A percentile compares a stretch with the other conserved stretches of the same genome.
Evolutionary conservation across 2,329 filamentous ascomycete species (phyloP).

Genomic region (Gaeumannomyces tritici): DNA sequence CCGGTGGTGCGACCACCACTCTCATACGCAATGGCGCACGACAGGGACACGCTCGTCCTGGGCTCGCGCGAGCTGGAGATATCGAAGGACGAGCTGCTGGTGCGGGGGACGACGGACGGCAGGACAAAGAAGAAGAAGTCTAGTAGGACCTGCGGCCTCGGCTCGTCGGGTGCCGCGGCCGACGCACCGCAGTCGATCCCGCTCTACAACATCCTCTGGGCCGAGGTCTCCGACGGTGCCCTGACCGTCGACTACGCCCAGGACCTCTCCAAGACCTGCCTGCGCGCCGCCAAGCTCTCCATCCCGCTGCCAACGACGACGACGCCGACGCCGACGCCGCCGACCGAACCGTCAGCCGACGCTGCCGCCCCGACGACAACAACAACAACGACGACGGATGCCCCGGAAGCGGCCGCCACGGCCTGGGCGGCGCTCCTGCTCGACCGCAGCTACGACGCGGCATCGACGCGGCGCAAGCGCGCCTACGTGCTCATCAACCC

Average conservation of each 20-base stretch:
- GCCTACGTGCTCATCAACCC: slow-evolving; percentile 89
- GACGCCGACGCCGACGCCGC: neutral
- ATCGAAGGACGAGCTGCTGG: neutral
- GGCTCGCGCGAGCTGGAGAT: neutral
- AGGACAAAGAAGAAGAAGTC: neutral
- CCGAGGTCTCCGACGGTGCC: slow-evolving; percentile 43
- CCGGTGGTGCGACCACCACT: neutral
- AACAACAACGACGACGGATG: neutral
- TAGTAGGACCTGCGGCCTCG: neutral
- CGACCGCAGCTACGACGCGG: slow-evolving; percentile 59
- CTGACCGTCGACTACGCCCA: slow-evolving; percentile 67
- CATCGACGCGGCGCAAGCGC: slow-evolving; percentile 56
- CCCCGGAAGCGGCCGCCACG: slow-evolving; percentile 22
- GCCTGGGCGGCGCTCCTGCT: slow-evolving; percentile 58
- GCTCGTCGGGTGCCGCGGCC: neutral
- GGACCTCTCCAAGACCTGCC: slow-evolving; percentile 44
- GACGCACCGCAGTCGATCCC: slow-evolving; percentile 41
- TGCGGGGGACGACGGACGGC: neutral
- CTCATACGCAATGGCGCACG: neutral
- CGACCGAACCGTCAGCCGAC: neutral
- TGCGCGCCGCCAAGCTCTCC: slow-evolving; percentile 51
- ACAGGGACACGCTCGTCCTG: neutral
- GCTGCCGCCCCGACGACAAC: neutral
- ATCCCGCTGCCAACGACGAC: slow-evolving; percentile 27
- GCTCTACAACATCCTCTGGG: slow-evolving; percentile 79